Evolutionary conservation across 2,329 filamentous ascomycete genomes (phyloP).

Genomic region (Colletotrichum filicis): DNA sequence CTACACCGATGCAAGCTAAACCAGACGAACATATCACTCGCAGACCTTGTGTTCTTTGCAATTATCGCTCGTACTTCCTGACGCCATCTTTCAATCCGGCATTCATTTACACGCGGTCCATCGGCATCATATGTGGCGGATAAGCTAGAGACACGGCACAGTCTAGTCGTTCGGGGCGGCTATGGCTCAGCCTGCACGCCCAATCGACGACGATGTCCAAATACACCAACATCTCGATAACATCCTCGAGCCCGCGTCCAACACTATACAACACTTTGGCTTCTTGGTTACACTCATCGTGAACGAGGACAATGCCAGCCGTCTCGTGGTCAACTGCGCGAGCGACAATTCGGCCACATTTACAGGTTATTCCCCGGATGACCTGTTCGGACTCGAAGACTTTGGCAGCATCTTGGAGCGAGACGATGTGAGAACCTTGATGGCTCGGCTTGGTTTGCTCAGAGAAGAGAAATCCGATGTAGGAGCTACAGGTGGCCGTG

Average conservation of each 20-base stretch:
- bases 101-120: background rate
- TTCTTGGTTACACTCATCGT: background rate
- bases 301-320: background rate
- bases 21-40: background rate
- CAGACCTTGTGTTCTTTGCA: background rate
- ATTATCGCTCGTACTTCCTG: background rate
- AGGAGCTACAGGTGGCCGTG: background rate
- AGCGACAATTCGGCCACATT: background rate
- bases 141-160: background rate
- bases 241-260: background rate
- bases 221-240: background rate
- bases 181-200: background rate
- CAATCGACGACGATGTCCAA: background rate
- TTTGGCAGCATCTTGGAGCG: background rate
- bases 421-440: background rate
- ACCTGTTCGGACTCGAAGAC: background rate
- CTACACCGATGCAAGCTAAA: background rate
- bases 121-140: background rate
- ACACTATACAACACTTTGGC: background rate
- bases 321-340: background rate
- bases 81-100: background rate
- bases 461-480: background rate
- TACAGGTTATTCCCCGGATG: background rate
- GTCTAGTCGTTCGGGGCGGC: background rate
- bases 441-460: background rate